Evolutionary conservation across 129 eudicot species (phyloP), one percentile per base, ranked within the genome.

Genomic region (Flaveria robusta): DNA sequence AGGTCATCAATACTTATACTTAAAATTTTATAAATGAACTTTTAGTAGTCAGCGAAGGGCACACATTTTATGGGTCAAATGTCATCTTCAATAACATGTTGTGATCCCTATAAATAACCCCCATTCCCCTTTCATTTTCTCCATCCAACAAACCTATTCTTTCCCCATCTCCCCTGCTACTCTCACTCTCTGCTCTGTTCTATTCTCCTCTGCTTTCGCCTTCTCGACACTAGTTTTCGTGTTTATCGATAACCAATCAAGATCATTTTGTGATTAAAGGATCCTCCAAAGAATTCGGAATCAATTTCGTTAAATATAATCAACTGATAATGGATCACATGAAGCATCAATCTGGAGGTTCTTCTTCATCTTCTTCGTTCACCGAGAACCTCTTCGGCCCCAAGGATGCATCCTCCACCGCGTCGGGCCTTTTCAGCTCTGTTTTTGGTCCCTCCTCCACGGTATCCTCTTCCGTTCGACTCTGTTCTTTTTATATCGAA

Each of bases 341-440:
- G 70, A 89, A 90, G 55, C 88, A 83, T 58, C 82, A 64, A 42
- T 62, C 15, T 10, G 72, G 82, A 49, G 71, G 50, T 52, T 37
- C 78, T 4, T 83, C 95, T 19, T 86, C 90, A 31, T 34, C 77
- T 3, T 80, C 92, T 18, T 86, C 90, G 19, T 85, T 88, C 51
- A 80, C 96, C 16, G 77, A 62, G 68, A 92, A 90, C 72, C 91
- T 93, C 20, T 93, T 93, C 74, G 96, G 97, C 80, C 98, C 98
- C 6, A 90, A 90, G 76, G 88, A 84, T 64, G 55, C 89, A 2
- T 47, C 83, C 88, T 56, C 82, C 83, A 7, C 84, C 37, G 78
- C 96, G 26, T 49, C 90, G 9, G 83, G 86, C 46, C 77, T 85
- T 66, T 93, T 93, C 67, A 86, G 77, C 77, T 83, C 95, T 37